Conservation (phyloP, 2,329 filamentous ascomycete genomes). For the Fusarium proliferatum region DNA sequence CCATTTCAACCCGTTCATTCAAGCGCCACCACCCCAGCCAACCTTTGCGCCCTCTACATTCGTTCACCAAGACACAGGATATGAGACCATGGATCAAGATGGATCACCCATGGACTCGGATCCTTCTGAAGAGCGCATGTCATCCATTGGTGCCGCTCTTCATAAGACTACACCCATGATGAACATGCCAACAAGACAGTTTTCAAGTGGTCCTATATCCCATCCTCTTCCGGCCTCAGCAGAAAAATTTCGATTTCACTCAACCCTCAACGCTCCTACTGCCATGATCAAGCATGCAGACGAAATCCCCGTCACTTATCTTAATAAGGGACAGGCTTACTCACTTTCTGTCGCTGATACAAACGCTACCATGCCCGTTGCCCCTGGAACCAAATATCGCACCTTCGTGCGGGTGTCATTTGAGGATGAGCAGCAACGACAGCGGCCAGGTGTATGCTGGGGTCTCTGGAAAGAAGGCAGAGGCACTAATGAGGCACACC, state of each 20-base stretch:
- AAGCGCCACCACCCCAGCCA: slow-evolving; percentile 65
- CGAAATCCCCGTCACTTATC: slow-evolving; percentile 96
- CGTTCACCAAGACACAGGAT: slow-evolving; percentile 81
- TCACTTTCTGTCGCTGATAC: slow-evolving; percentile 87
- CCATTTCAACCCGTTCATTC: slow-evolving; percentile 78
- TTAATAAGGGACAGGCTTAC: slow-evolving; percentile 98
- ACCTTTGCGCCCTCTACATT: slow-evolving; percentile 83
- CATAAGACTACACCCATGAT: slow-evolving; percentile 70
- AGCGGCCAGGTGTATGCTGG: slow-evolving; percentile 86
- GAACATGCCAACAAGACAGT: slow-evolving; percentile 64
- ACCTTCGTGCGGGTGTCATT: slow-evolving; percentile 97
- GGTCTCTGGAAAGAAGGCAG: slow-evolving; percentile 94
- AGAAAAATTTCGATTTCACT: slow-evolving; percentile 88
- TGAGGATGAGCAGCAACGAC: slow-evolving; percentile 92
- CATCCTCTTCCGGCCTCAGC: slow-evolving; percentile 63
- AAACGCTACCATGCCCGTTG: slow-evolving; percentile 66
- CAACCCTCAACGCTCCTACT: slow-evolving; percentile 91
- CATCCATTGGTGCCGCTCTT: slow-evolving; percentile 69
- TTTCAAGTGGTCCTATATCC: slow-evolving; percentile 58
- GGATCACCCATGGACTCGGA: slow-evolving; percentile 73
- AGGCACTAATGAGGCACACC: slow-evolving; percentile 94
- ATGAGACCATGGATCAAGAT: slow-evolving; percentile 82
- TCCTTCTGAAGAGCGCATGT: slow-evolving; percentile 61
- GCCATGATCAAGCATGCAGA: slow-evolving; percentile 93
- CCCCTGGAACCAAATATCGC: slow-evolving; percentile 77